These are phyloP conservation scores for Trichophyton simii DNA, from an alignment of 2,329 filamentous ascomycete genomes.

Conservation along the genomic window DNA sequence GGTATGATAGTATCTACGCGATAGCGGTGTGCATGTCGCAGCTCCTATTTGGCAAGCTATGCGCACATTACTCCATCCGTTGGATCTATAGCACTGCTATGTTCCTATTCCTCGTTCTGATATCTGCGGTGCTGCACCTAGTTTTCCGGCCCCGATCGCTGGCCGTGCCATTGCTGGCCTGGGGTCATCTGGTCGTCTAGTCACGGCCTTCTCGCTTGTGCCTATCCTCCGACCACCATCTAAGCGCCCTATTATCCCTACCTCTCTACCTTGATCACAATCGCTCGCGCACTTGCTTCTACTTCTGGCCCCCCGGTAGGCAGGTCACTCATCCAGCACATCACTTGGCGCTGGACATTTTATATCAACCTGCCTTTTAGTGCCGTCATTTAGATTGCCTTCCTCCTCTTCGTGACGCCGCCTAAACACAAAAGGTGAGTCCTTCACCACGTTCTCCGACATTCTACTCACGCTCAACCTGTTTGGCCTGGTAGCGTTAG, in stretches of 20 bases:
- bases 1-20: background rate
- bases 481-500: background rate
- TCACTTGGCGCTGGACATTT: background rate
- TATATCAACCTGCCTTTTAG: background rate
- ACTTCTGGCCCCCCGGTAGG: background rate
- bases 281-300: background rate
- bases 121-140: background rate
- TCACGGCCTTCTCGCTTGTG: background rate
- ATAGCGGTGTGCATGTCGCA: background rate
- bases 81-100: background rate
- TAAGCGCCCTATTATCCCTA: background rate
- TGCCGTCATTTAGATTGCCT: background rate
- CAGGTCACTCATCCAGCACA: background rate
- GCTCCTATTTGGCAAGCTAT: background rate
- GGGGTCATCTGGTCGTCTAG: background rate
- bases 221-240: background rate
- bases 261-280: background rate
- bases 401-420: background rate
- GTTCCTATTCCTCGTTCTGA: background rate
- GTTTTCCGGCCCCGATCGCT: background rate
- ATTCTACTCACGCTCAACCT: no score
- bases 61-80: background rate
- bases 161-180: background rate
- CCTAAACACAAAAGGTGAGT: background rate
- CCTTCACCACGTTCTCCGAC: no score